Percentiles rank a stretch among this genome's conserved stretches.
Evolutionary conservation across 2,329 filamentous ascomycete species (phyloP).

Genomic region (Cercospora berteroae): DNA sequence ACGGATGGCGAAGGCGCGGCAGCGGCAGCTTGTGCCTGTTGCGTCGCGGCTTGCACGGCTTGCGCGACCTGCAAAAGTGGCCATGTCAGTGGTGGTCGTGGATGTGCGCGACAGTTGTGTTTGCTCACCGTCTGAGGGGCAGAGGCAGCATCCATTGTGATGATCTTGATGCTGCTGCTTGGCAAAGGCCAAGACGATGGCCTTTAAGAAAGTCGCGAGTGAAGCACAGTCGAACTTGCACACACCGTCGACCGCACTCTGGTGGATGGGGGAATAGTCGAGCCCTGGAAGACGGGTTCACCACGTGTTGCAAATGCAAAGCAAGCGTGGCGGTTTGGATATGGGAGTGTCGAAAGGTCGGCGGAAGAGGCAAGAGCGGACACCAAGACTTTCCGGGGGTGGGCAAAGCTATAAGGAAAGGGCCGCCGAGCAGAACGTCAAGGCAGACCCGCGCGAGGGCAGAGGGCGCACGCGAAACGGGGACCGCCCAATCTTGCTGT

Average conservation of each 20-base stretch:
- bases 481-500: constrained; percentile 5
- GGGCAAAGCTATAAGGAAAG: constrained; percentile 6
- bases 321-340: not conserved
- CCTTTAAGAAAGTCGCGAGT: not conserved
- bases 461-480: constrained; percentile 1
- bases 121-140: constrained; percentile 11
- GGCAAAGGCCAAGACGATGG: constrained; percentile 12
- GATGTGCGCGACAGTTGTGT: not conserved
- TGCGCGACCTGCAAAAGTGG: constrained; percentile 31
- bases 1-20: constrained; percentile 31
- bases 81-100: not conserved
- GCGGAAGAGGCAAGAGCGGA: constrained; percentile 5
- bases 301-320: not conserved
- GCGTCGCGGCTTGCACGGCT: constrained; percentile 34
- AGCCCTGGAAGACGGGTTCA: not conserved
- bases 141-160: constrained; percentile 3
- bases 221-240: not conserved
- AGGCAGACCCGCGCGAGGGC: not conserved
- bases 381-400: constrained; percentile 11
- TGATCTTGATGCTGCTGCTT: not conserved
- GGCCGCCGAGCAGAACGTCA: not conserved
- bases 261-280: not conserved
- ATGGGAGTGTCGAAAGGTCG: not conserved
- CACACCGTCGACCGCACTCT: not conserved
- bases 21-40: constrained; percentile 30